Evolutionary conservation across 192 early-diverging fungal genomes (phyloP), one percentile per base, ranked within the genome.

Genomic region (Geranomyces michiganensis): DNA sequence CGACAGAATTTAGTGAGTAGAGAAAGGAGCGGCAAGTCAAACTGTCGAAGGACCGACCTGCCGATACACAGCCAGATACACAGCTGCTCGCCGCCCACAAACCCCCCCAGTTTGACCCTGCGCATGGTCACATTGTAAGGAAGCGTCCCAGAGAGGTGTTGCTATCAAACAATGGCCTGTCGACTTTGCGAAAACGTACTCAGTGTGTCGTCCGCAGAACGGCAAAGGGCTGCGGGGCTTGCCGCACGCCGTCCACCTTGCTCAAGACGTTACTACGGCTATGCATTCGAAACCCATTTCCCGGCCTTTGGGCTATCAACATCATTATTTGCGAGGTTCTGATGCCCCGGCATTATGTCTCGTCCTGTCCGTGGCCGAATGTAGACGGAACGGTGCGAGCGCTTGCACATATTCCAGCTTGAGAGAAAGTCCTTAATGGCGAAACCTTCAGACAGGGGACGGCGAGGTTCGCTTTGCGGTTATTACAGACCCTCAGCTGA

Each of bases 401-500:
- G 19, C 56, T 15, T 29, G 17, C 68, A 19, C 41, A 58, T 62
- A 19, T 21, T 17, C 15, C 27, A n/a, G 4, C 21, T 22, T 24
- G 49, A 45, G 27, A 15, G 9, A 0, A 56, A 14, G 12, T 26
- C 12, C 17, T 0, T 24, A 14, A 6, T 13, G n/a, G n/a, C 47
- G 55, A 21, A n/a, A 36, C n/a, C 55, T 47, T 44, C 61, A 68
- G 67, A 27, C 13, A 41, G 49, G 45, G 45, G 36, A 27, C 19
- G 27, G 26, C 47, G 76, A 59, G 62, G 49, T 30, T 32, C 76
- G 59, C 41, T 30, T 94, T 21, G 88, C 89, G 14, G 68, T 98
- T 10, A 80, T 98, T 46, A 91, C 92, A 0, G 96, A 98, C 77
- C 94, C 96, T 44, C 96, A 98, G 72, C 85, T 98, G 46, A 94